phyloP scores from a whole-genome alignment of 257 asterid species.

The Nicotiana benthamiana region DNA sequence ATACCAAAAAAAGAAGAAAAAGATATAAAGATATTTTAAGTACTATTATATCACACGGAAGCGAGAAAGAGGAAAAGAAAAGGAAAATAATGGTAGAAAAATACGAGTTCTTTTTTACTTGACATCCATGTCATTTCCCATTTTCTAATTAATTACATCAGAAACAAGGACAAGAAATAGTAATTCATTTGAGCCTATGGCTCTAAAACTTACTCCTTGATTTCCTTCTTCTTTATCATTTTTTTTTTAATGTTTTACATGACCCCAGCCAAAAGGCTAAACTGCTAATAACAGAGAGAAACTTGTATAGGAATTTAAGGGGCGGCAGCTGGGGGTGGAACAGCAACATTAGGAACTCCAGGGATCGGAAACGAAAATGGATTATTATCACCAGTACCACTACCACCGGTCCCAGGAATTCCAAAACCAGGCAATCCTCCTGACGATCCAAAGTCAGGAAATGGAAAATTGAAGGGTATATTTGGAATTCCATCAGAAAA shows the following conservation, averaged over 20 bases:
- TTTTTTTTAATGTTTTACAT: not conserved
- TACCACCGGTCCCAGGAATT: not conserved
- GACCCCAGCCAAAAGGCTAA: not conserved
- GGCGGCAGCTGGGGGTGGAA: not conserved
- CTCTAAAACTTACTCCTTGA: not conserved
- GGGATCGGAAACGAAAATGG: not conserved
- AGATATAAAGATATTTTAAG: not conserved
- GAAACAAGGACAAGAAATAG: not conserved
- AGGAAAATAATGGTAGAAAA: not conserved
- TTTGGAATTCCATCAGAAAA: not conserved
- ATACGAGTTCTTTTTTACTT: not conserved
- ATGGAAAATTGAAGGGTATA: not conserved
- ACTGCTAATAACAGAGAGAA: not conserved
- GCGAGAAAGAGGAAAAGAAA: not conserved
- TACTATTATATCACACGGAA: not conserved
- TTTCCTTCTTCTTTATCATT: not conserved
- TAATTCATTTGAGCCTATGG: slow-evolving; percentile 1
- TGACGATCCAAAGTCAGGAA: not conserved
- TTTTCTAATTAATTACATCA: not conserved
- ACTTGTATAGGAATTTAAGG: not conserved
- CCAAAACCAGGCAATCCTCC: not conserved
- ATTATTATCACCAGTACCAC: not conserved
- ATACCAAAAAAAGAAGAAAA: no score
- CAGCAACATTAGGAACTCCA: not conserved
- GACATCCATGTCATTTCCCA: not conserved